phyloP scores from a whole-genome alignment of 495 filamentous ascomycete species.

The Xylona heveae region DNA sequence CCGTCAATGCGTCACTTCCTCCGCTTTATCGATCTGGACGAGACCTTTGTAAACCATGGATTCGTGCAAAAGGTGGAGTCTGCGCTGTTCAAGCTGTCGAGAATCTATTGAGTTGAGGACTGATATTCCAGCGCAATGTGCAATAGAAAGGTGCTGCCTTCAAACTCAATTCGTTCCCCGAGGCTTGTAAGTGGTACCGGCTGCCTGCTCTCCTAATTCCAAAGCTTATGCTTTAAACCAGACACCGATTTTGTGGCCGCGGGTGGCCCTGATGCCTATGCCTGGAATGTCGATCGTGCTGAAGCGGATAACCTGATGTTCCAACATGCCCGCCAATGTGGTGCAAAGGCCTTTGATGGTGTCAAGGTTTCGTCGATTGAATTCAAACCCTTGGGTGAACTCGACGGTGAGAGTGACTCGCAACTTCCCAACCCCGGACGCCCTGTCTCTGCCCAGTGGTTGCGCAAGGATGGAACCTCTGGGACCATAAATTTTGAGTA shows the following conservation, averaged over 20 bases:
- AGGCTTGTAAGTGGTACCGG: conserved; percentile 10
- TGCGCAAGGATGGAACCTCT: conserved; percentile 18
- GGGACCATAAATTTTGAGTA: conserved; percentile 22
- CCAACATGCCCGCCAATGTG: conserved; percentile 22
- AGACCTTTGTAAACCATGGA: conserved; percentile 20
- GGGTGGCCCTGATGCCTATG: conserved; percentile 18
- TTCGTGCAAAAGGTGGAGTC: conserved; percentile 27
- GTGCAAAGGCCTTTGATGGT: conserved; percentile 24
- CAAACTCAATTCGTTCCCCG: conserved; percentile 20
- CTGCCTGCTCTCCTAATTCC: background rate
- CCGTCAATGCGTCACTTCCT: conserved; percentile 26
- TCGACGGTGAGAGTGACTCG: background rate
- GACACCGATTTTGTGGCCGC: conserved; percentile 27
- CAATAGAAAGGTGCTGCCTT: conserved; percentile 25
- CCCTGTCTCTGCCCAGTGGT: conserved; percentile 24
- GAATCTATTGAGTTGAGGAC: background rate
- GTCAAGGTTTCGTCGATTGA: conserved; percentile 20
- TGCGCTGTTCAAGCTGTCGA: too few relatives aligned
- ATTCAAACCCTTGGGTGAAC: conserved; percentile 9
- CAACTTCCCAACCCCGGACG: conserved; percentile 14
- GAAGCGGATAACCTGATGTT: conserved; percentile 30
- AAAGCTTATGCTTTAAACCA: conserved; percentile 4
- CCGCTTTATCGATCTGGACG: conserved; percentile 24
- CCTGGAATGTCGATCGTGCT: conserved; percentile 32
- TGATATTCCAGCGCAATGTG: conserved; percentile 7